Base-by-base conservation (phyloP, 2,329 filamentous ascomycete species). In the Fusarium palustre region DNA sequence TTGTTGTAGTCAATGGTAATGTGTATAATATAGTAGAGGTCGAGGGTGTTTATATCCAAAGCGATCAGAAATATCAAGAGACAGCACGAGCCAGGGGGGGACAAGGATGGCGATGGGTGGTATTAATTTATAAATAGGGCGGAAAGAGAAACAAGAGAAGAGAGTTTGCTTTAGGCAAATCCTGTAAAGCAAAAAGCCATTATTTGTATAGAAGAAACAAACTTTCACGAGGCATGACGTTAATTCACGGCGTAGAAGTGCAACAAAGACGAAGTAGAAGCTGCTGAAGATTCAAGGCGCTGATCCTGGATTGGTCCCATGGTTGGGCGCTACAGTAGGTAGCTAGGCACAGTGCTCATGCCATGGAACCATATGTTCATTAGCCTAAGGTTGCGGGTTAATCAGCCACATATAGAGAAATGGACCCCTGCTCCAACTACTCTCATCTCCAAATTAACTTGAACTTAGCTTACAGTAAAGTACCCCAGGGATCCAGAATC, bases 51-150 rank as follows among this genome's bases (percentile, higher is more conserved):
- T 30, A 59, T 49, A 53, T 58, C 42, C 62, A 55, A 57, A 45
- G 22, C 11, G 38, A 36, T 58, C 45, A 53, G 57, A 62, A 55
- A 66, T 55, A 48, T 43, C n/a, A 42, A 36, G 48, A 49, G 47
- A 52, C 39, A 45, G 61, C 66, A 69, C 66, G 45, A 69, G 66
- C 66, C 61, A 63, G 43, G 49, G 25, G 38, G 47, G 43, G 62
- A 63, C 36, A 39, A 39, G 36, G n/a, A 22, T 39, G 36, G n/a
- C 12, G 36, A 20, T 39, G 53, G 34, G 50, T 47, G 30, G 15
- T 58, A 53, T 36, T 33, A 57, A 46, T 36, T 36, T 43, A 55
- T 34, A 22, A 46, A 55, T 28, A 25, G 43, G 53, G 54, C 33
- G 24, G 55, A 34, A 16, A 69, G 34, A 43, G 41, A 46, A 28